Evolutionary conservation across 441 rosid genomes (phyloP).

Genomic region (Pelargonium myrrhifolium): DNA sequence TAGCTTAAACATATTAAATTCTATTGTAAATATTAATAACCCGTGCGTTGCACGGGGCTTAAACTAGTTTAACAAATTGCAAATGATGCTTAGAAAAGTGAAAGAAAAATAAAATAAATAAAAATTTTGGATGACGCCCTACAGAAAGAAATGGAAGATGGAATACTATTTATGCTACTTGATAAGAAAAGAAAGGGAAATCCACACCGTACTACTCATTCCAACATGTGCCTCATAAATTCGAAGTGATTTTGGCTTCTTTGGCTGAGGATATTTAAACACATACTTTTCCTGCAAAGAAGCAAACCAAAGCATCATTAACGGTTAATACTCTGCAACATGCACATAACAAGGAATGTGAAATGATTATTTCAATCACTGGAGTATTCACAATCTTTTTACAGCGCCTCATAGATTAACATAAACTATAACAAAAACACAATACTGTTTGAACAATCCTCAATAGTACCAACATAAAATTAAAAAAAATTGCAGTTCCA

Average conservation of each 20-base stretch:
- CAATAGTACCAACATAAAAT: background rate
- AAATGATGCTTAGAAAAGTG: background rate
- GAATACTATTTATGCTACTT: constrained; percentile 12
- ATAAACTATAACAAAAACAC: background rate
- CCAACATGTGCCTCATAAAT: constrained; percentile 97
- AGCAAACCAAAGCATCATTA: constrained; percentile 15
- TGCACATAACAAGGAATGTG: background rate
- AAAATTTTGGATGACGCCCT: background rate
- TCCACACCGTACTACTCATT: constrained; percentile 89
- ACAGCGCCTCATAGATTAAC: background rate
- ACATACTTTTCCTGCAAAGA: constrained; percentile 66
- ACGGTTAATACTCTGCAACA: background rate
- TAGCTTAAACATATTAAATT: no score
- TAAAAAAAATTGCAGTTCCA: background rate
- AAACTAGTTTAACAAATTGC: no score
- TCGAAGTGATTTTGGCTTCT: constrained; percentile 77
- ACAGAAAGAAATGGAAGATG: constrained; percentile 2
- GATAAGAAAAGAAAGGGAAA: constrained; percentile 16
- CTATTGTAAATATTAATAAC: no score
- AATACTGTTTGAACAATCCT: background rate
- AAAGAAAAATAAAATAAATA: background rate
- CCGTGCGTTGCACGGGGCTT: no score
- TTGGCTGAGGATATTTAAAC: constrained; percentile 83
- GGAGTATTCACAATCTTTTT: background rate
- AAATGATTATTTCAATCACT: background rate